Percentiles rank a stretch among this genome's conserved stretches.
These are phyloP conservation scores for Fusarium hostae DNA, from an alignment of 2,329 filamentous ascomycete genomes.

Conservation along the genomic window DNA sequence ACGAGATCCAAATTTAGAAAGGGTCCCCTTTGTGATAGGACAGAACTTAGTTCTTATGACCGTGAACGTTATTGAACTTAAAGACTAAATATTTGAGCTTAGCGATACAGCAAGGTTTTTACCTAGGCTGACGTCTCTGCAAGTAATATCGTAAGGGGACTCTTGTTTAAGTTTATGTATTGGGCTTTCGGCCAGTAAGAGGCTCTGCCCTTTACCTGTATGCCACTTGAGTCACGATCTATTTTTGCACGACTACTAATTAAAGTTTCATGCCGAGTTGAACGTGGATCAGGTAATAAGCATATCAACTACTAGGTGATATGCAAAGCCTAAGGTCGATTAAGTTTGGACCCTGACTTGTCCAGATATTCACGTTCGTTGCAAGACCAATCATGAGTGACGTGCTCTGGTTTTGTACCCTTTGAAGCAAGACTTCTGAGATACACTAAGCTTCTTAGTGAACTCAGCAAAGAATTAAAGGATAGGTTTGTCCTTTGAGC, in stretches of 20 bases:
- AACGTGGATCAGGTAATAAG: no score
- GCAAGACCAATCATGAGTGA: background rate
- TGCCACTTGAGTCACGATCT: no score
- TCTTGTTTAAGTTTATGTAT: background rate
- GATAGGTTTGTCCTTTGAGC: rapidly evolving
- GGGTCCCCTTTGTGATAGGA: background rate
- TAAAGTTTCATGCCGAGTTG: no score
- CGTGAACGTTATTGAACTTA: background rate
- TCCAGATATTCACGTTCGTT: background rate
- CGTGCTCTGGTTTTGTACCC: background rate
- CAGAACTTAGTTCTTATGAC: background rate
- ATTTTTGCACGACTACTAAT: no score
- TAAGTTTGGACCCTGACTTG: background rate
- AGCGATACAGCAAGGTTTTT: no score
- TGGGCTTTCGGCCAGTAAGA: no score
- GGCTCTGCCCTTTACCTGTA: no score
- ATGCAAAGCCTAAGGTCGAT: background rate
- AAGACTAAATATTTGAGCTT: background rate
- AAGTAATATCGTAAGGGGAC: background rate
- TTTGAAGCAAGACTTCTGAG: rapidly evolving
- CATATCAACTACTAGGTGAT: background rate
- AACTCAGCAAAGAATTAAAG: rapidly evolving
- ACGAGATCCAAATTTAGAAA: rapidly evolving
- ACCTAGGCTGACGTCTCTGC: no score
- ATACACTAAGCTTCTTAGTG: background rate